Base-by-base conservation (phyloP, 2,329 filamentous ascomycete genomes). In the Zymoseptoria tritici region DNA sequence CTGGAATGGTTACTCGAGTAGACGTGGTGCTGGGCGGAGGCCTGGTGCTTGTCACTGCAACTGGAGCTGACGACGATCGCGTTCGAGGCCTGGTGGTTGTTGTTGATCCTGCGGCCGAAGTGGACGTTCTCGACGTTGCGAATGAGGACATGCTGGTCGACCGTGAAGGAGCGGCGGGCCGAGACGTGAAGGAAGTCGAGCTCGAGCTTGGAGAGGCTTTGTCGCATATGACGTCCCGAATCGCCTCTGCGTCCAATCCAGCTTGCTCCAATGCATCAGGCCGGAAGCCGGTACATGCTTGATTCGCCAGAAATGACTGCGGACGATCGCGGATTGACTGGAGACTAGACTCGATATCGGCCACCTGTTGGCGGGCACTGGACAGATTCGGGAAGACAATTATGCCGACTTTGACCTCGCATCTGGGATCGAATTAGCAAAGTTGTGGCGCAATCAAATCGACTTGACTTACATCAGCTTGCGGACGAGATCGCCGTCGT, bases 351-450 rank as follows among this genome's bases (percentile, higher is more conserved):
- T 49, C n/a, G 13, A 46, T 46, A 16, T 13, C 13, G 36, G 36
- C 36, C 36, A 46, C 11, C 13, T 46, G 36, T 16, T 46, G 36
- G 6, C 36, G 36, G 6, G 36, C 36, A 46, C 36, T 46, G 13
- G 13, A 46, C 36, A 50, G 19, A 22, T 55, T 55, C 13, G 57
- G 52, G n/a, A 58, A 58, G 42, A 58, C 29, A 2, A 58, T 22
- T n/a, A 58, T 20, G 5, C 52, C 57, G 22, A 46, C 2, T 11
- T 52, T 26, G 22, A 24, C 26, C n/a, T 58, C 57, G 52, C 57
- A 58, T 36, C 21, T 55, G 53, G 26, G 13, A n/a, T 46, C 36
- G 16, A 46, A n/a, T 46, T n/a, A 46, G 13, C 13, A 16, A 46
- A n/a, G 6, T 11, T 16, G 2, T 16, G 4, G 13, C 6, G 13